Evolutionary conservation across 2,329 filamentous ascomycete genomes (phyloP).

Genomic region (Apiospora aurea): DNA sequence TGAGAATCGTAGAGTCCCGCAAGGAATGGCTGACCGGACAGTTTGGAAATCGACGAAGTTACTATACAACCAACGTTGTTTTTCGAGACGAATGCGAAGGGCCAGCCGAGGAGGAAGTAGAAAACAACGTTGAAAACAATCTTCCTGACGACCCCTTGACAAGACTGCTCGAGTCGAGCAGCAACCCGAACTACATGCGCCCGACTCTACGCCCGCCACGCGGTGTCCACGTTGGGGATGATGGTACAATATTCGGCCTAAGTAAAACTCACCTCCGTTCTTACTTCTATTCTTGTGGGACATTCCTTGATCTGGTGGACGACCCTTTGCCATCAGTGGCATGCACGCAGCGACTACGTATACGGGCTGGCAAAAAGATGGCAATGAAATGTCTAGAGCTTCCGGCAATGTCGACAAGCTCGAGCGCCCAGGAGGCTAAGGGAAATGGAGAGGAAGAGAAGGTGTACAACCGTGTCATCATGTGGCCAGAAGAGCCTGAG

Average conservation of each 20-base stretch:
- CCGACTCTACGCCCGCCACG: constrained; percentile 44
- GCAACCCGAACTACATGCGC: constrained; percentile 47
- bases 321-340: constrained; percentile 48
- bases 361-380: constrained; percentile 57
- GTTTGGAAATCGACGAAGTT: constrained; percentile 68
- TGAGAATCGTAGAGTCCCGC: constrained; percentile 71
- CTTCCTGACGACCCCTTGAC: constrained; percentile 23
- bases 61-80: constrained; percentile 64
- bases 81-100: constrained; percentile 42
- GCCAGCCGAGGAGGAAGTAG: not conserved
- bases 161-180: constrained; percentile 32
- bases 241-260: constrained; percentile 56
- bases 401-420: not conserved
- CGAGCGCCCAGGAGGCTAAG: not conserved
- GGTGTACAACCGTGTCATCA: constrained; percentile 34
- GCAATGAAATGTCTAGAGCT: constrained; percentile 36
- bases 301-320: constrained; percentile 68
- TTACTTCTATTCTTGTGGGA: constrained; percentile 59
- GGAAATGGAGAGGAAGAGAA: constrained; percentile 22
- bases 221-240: constrained; percentile 57
- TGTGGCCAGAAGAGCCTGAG: constrained; percentile 37
- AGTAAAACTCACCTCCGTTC: constrained; percentile 60
- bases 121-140: constrained; percentile 25
- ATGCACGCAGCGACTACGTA: constrained; percentile 49
- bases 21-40: constrained; percentile 67